phyloP scores from a whole-genome alignment of 345 rosid species.

The Geranium brycei region DNA sequence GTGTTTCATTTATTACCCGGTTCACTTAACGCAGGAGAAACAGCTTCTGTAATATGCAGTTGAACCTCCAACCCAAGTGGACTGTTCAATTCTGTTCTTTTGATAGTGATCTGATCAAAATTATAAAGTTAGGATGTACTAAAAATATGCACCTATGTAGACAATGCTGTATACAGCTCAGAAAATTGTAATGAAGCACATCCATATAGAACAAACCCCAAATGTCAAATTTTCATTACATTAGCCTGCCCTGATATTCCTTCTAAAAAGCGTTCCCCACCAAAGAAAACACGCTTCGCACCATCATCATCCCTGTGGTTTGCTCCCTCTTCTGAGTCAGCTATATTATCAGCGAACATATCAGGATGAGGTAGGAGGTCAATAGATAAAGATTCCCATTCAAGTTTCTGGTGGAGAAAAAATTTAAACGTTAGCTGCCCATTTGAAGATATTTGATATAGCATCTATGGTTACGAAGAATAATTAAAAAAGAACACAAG shows the following conservation, averaged over 20 bases:
- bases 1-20: conserved; percentile 43
- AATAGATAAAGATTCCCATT: conserved; percentile 91
- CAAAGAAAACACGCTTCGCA: conserved; percentile 95
- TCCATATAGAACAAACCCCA: conserved; percentile 8
- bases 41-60: conserved; percentile 83
- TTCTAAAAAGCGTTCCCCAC: conserved; percentile 93
- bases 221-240: conserved; percentile 37
- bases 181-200: conserved; percentile 7
- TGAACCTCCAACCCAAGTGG: conserved; percentile 99
- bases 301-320: conserved; percentile 92
- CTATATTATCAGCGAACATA: conserved; percentile 89
- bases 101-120: conserved; percentile 68
- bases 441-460: not conserved
- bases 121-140: conserved; percentile 12
- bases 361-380: conserved; percentile 99
- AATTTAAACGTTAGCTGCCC: conserved; percentile 18
- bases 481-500: conserved; percentile 1
- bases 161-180: conserved; percentile 1
- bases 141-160: conserved; percentile 8
- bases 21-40: conserved; percentile 96
- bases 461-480: not conserved
- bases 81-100: conserved; percentile 81
- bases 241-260: conserved; percentile 94
- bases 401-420: conserved; percentile 68
- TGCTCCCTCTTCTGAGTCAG: conserved; percentile 43